Base-by-base conservation (phyloP, 2,329 filamentous ascomycete species). In the Pseudogymnoascus sp. region DNA sequence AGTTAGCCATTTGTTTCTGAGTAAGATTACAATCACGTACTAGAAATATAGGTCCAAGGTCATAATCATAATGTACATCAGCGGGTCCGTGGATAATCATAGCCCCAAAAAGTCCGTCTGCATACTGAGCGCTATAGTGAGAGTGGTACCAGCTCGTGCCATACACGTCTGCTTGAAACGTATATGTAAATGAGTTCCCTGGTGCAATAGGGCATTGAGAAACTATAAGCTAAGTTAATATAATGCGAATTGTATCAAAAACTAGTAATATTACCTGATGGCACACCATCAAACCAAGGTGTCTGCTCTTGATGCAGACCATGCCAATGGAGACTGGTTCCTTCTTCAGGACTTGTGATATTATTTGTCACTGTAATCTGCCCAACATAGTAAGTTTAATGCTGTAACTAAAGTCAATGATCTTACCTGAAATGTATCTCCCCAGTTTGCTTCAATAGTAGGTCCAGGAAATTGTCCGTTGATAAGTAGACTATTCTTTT, bases 201-300 rank as follows among this genome's bases (percentile, higher is more conserved):
- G 82, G 81, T 0, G 82, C 75, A 64, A 90, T 84, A 1, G 88
- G 87, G 66, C 88, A 91, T 72, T 91, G 86, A 5, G 78, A 79
- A 24, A 83, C 67, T 26, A 7, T 44, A 24, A 6, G 13, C 13
- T 13, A 14, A 6, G 16, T 24, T 24, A 44, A 19, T 13, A 7
- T 24, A 14, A 10, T 44, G 40, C 11, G 24, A 14, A 6, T 24
- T 44, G 19, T 5, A 42, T 42, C 11, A 44, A 44, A 44, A 44
- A 24, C 5, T 4, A 19, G 5, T 19, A 44, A 24, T 31, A 44
- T 24, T 44, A 44, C 40, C 40, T 24, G 40, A 44, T 44, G 44
- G 44, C 4, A 29, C 29, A 29, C 44, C 44, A n/a, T 50, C 44
- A n/a, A 50, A 29, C 44, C 44, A 19, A 19, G 19, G 19, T 19